Conservation (phyloP, 2,329 filamentous ascomycete genomes). For the Dothiorella sarmentorum region DNA sequence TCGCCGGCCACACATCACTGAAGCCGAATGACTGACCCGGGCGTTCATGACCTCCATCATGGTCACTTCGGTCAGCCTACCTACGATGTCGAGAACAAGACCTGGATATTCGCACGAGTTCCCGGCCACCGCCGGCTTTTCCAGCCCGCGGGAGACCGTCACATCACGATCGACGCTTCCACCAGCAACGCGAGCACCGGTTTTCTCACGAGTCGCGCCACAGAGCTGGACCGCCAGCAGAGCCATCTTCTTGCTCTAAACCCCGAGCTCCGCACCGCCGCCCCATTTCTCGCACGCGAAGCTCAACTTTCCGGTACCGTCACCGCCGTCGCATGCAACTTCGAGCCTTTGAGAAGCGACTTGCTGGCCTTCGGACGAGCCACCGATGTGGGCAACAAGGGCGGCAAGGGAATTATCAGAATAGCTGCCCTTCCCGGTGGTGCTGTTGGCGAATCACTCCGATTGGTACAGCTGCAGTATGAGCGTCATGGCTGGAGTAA, state of each 20-base stretch:
- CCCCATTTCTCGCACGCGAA: constrained; percentile 25
- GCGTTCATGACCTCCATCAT: constrained; percentile 48
- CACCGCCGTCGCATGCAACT: constrained; percentile 27
- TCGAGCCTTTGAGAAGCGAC: constrained; percentile 40
- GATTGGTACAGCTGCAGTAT: constrained; percentile 50
- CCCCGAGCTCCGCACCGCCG: constrained; percentile 29
- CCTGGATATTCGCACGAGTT: constrained; percentile 49
- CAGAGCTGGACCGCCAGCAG: constrained; percentile 15
- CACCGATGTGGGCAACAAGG: constrained; percentile 41
- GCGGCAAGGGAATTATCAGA: constrained; percentile 27
- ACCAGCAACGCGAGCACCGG: background rate
- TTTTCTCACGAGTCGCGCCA: constrained; percentile 12
- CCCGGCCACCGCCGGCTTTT: constrained; percentile 24
- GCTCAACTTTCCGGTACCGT: constrained; percentile 32
- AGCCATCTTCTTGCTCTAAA: constrained; percentile 23
- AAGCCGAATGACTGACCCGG: constrained; percentile 57
- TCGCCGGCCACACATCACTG: constrained; percentile 19
- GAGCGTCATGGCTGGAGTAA: constrained; percentile 56
- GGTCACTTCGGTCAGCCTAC: constrained; percentile 52
- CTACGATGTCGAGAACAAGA: constrained; percentile 46
- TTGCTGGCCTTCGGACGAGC: constrained; percentile 57
- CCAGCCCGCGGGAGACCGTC: background rate
- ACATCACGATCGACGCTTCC: background rate
- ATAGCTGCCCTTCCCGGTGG: constrained; percentile 34
- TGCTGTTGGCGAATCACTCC: constrained; percentile 54